Evolutionary conservation across 1,284 basidiomycete genomes (phyloP), one percentile per base, ranked within the genome.

Genomic region (Fomitopsis palustris): DNA sequence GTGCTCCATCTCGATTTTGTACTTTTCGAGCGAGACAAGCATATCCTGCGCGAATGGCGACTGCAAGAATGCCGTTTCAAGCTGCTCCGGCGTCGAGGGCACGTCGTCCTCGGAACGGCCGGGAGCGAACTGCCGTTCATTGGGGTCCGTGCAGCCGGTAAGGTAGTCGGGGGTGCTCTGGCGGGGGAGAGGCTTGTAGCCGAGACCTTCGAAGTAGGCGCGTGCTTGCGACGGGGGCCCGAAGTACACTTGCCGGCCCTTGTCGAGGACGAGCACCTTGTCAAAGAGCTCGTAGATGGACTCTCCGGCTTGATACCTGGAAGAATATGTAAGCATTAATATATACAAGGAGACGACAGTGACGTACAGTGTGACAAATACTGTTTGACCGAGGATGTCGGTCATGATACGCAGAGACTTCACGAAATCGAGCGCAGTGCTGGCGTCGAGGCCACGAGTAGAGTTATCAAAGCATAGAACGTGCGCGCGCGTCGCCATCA

Each of bases 381-480:
- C 90, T 16, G 92, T 88, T 68, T 87, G 85, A 6, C 85, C 84
- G 9, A 88, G 77, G 19, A 94, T 74, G 69, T 95, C 91, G 6
- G 92, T 91, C 79, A 91, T 85, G 16, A 89, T 77, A 21, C 93
- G 82, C 63, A 96, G 74, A 60, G 83, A 81, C 72, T 86, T 87
- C 62, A 79, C 84, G 64, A 88, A 94, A 69, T 92, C 89, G 38
- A 95, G 78, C 0, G 94, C 93, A 3, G 92, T 95, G 27, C 87
- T 87, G 1, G 93, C 90, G 67, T 96, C 94, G 43, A 97, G 81
- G 61, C 95, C 93, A 51, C 92, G 82, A 1, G 91, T 92, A 0
- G 89, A 88, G 65, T 92, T 93, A 72, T 93, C 91, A 86, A 90
- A 93, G 62, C 82, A 85, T 61, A 90, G 84, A n/a, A 94, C 84